Evolutionary conservation across 257 asterid species (phyloP).

Genomic region (Fraxinus cuspidata): DNA sequence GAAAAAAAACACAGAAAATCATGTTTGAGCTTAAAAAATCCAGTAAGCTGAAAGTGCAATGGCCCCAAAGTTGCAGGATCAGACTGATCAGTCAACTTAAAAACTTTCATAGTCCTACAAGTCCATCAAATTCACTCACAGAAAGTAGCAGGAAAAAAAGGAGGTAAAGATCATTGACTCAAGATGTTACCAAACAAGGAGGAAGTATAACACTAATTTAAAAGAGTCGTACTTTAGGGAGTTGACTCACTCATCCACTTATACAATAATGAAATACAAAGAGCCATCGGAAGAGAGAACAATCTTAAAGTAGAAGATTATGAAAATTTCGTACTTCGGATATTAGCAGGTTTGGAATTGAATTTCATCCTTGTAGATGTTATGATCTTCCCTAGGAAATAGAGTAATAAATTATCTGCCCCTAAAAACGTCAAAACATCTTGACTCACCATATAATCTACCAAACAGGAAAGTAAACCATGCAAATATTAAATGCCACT

Average conservation of each 20-base stretch:
- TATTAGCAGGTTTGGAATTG: background rate
- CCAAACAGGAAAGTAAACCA: slow-evolving; percentile 7
- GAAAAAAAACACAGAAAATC: slow-evolving; percentile 15
- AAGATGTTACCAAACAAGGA: slow-evolving; percentile 18
- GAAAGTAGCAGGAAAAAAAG: slow-evolving; percentile 17
- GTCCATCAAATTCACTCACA: slow-evolving; percentile 16
- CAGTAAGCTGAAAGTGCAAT: slow-evolving; percentile 14
- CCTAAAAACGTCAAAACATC: background rate
- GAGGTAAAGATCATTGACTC: slow-evolving; percentile 15
- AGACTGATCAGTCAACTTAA: background rate
- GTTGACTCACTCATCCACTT: slow-evolving; percentile 4
- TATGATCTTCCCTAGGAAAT: slow-evolving; percentile 1
- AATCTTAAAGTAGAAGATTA: slow-evolving; percentile 6
- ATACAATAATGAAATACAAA: background rate
- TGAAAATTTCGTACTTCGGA: background rate
- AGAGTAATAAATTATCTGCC: slow-evolving; percentile 8
- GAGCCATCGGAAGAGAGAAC: slow-evolving; percentile 14
- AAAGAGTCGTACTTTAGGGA: background rate
- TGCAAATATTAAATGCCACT: slow-evolving; percentile 1
- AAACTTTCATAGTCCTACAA: slow-evolving; percentile 9
- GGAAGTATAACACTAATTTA: slow-evolving; percentile 9
- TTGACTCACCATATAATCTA: background rate
- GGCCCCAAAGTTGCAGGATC: slow-evolving; percentile 16
- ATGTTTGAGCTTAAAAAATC: slow-evolving; percentile 9
- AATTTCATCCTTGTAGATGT: slow-evolving; percentile 1